Evolutionary conservation across 2,329 filamentous ascomycete genomes (phyloP), one percentile per base, ranked within the genome.

Genomic region (Sordariomycetes sp.): DNA sequence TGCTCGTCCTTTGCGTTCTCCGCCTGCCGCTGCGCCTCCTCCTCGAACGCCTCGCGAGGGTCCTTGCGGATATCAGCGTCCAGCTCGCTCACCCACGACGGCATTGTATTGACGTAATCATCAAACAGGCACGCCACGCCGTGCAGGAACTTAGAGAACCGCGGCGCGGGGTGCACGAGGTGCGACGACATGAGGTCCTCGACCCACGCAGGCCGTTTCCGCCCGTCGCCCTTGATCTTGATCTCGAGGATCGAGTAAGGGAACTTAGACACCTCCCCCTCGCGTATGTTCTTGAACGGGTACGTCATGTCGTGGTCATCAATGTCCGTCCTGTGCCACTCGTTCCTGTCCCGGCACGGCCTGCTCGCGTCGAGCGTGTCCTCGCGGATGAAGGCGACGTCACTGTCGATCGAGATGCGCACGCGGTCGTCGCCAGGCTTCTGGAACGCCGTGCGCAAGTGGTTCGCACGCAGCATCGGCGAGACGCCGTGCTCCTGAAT

Each of bases 71-170:
- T 99, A 67, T 99, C 94, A 35, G 82, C 89, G 67, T 96, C 92
- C 51, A 97, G 78, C 61, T 95, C 88, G 64, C 86, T 86, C 36
- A 97, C 80, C 94, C 94, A 99, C 74, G 97, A 96, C 15, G 94
- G 94, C 65, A 97, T 84, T 61, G 84, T 91, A 72, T 97, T 97
- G 69, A 99, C 91, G 66, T 96, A 84, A 70, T 99, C 90, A 65
- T 97, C 94, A 63, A 97, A 97, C 2, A 99, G 78, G 45, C 86
- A 85, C 8, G 92, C 91, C 4, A 95, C 85, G 60, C 94, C 94
- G 65, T 99, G 92, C 2, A 95, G 87, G 64, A 97, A 99, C 70
- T 99, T 99, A 65, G 90, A 96, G 73, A 99, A 99, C 55, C 87
- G 84, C 1, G 91, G 89, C 0, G 88, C 85, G 52, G 90, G 84